Percentiles rank a stretch among this genome's conserved stretches.
Evolutionary conservation across 371 early-diverging fungal genomes (phyloP).

Genomic region (Catenaria anguillulae): DNA sequence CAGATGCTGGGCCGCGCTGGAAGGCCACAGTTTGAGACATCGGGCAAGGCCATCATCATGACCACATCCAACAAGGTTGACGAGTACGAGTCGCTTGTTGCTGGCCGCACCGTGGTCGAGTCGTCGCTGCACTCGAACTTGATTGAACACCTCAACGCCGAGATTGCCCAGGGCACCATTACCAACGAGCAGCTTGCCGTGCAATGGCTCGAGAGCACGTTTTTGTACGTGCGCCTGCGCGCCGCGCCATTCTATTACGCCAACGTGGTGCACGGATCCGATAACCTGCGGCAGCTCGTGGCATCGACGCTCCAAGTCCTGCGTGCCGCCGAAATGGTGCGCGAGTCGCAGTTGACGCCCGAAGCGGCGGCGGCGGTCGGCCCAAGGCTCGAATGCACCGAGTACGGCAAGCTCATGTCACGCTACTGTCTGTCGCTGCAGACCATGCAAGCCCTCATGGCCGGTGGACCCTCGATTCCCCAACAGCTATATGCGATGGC

Average conservation of each 20-base stretch:
- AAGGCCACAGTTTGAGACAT: constrained; percentile 65
- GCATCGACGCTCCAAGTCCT: constrained; percentile 33
- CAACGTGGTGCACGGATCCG: background rate
- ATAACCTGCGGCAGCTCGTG: constrained; percentile 28
- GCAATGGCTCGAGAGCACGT: constrained; percentile 43
- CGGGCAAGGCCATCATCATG: constrained; percentile 61
- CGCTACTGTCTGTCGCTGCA: constrained; percentile 28
- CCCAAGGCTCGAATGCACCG: constrained; percentile 7
- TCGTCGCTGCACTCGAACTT: constrained; percentile 61
- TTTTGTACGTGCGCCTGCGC: constrained; percentile 46
- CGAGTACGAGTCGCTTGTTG: constrained; percentile 38
- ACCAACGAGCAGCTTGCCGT: constrained; percentile 32
- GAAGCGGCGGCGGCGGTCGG: constrained; percentile 12
- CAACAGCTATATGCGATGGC: constrained; percentile 28
- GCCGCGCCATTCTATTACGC: constrained; percentile 47
- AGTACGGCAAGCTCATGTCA: constrained; percentile 22
- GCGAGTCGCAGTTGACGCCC: background rate
- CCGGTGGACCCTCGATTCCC: constrained; percentile 13
- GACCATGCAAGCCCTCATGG: constrained; percentile 23
- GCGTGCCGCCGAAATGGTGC: background rate
- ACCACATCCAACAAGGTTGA: constrained; percentile 36
- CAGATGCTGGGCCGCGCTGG: constrained; percentile 94
- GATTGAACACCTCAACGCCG: constrained; percentile 67
- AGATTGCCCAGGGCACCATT: constrained; percentile 60
- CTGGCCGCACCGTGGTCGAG: constrained; percentile 42